A percentile compares a stretch with the other conserved stretches of the same genome.
Evolutionary conservation across 2,329 filamentous ascomycete genomes (phyloP).

Genomic region (Botrytis fabae): DNA sequence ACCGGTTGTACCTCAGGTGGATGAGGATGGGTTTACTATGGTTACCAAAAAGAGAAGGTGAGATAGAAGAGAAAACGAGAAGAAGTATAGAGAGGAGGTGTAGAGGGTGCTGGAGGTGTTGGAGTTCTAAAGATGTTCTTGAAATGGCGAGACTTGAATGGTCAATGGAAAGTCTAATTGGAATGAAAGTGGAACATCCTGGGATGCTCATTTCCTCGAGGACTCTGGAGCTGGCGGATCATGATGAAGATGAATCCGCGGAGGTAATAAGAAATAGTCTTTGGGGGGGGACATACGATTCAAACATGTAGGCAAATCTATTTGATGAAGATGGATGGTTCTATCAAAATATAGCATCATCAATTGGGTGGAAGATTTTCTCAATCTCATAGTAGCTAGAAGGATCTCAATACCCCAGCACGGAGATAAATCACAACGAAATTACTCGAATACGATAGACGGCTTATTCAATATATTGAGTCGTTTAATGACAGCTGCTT

Average conservation of each 20-base stretch:
- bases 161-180: neutral
- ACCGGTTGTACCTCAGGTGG: slow-evolving; percentile 68
- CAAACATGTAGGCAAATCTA: neutral
- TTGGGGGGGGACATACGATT: neutral
- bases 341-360: neutral
- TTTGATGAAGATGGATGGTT: neutral
- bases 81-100: neutral
- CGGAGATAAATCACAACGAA: neutral
- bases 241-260: neutral
- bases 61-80: neutral
- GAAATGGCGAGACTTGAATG: neutral
- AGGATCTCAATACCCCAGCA: neutral
- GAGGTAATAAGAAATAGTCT: neutral
- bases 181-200: neutral
- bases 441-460: neutral
- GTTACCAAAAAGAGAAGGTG: slow-evolving; percentile 65
- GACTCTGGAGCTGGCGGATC: neutral
- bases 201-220: neutral
- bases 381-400: neutral
- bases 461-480: neutral
- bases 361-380: neutral
- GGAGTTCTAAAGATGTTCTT: neutral
- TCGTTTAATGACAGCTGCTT: neutral
- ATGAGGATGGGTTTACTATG: slow-evolving; percentile 80
- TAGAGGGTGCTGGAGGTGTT: neutral